Base-by-base conservation (phyloP, 176 grass and related monocot species). In the Pontederia paniculata region DNA sequence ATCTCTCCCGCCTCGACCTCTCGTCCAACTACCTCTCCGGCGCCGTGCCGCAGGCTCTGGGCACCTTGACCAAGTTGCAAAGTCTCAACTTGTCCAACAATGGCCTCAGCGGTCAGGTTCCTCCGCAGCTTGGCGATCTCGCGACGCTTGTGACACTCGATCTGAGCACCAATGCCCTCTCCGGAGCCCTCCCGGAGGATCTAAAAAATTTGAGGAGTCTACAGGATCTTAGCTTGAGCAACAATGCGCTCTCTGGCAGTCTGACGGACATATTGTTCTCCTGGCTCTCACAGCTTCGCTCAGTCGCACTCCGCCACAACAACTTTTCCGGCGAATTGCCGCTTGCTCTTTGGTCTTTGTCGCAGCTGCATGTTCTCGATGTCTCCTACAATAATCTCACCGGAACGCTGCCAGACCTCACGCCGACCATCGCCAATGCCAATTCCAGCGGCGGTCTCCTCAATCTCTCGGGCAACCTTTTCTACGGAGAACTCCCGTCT, bases 381-480 rank as follows among this genome's bases (percentile, higher is more conserved):
- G 65, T 86, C 52, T 89, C 85, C 13, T 42, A 48, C 44, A 96
- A 96, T 71, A 82, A 96, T 5, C 74, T 96, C 59, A 96, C 85
- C 0, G 90, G 85, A 4, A 21, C 70, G 60, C 60, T 89, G 28
- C 85, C 85, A 0, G 19, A 50, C 66, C 37, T 67, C 19, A 18
- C 76, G 41, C 21, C 52, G 14, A 9, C 28, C 7, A 37, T 37
- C 7, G 28, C 5, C 28, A 37, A 56, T 55, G 60, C 53, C 10
- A 69, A 50, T 48, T 46, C 0, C 18, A 63, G 45, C 1, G 71
- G 73, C 23, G 23, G 37, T 69, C 12, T 62, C 51, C 86, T 98
- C 23, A 83, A 90, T 57, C 58, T 73, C 48, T 98, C 86, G 16
- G 79, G 71, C 10, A 98, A 98, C 70, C 72, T 63, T 10, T 87